A percentile compares a stretch with the other conserved stretches of the same genome.
Conservation (phyloP, 2,329 filamentous ascomycete species). For the Fusarium tricinctum region DNA sequence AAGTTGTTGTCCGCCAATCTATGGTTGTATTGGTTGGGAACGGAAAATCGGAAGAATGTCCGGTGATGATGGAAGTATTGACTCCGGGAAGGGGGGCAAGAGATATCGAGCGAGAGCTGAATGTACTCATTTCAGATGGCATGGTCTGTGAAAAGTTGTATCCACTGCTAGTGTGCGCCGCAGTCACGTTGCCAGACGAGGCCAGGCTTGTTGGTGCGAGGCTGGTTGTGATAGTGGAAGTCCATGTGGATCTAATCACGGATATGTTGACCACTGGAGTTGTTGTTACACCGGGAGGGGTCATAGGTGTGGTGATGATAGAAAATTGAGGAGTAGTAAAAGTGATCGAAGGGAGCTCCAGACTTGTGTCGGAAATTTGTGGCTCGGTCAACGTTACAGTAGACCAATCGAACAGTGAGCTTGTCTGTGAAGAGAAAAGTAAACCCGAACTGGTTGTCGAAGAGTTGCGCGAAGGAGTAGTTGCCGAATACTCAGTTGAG, state of each 20-base stretch:
- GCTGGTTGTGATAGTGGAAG: slow-evolving; percentile 35
- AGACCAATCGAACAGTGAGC: slow-evolving; percentile 32
- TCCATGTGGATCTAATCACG: slow-evolving; percentile 22
- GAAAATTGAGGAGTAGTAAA: slow-evolving; percentile 23
- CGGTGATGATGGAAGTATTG: slow-evolving; percentile 29
- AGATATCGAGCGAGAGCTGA: slow-evolving; percentile 11
- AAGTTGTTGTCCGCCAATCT: slow-evolving; percentile 20
- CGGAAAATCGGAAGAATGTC: slow-evolving; percentile 24
- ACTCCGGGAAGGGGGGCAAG: slow-evolving; percentile 9
- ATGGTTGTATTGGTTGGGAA: slow-evolving; percentile 35
- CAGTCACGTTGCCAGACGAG: slow-evolving; percentile 17
- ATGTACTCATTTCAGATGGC: slow-evolving; percentile 2
- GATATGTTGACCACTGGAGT: slow-evolving; percentile 15
- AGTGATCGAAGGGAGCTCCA: slow-evolving; percentile 7
- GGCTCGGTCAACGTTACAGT: slow-evolving; percentile 32
- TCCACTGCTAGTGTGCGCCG: slow-evolving; percentile 23
- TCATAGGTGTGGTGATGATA: slow-evolving; percentile 28
- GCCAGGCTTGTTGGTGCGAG: slow-evolving; percentile 15
- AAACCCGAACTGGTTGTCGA: slow-evolving; percentile 7
- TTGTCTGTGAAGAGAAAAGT: slow-evolving; percentile 11
- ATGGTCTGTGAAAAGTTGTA: slow-evolving; percentile 31
- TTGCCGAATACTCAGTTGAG: slow-evolving; percentile 19
- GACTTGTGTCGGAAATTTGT: neutral
- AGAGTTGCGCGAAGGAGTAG: slow-evolving; percentile 12
- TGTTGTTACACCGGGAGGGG: slow-evolving; percentile 15